A percentile compares a stretch with the other conserved stretches of the same genome.
phyloP scores from a whole-genome alignment of 2,329 filamentous ascomycete species.

The Dactylonectria estremocensis region DNA sequence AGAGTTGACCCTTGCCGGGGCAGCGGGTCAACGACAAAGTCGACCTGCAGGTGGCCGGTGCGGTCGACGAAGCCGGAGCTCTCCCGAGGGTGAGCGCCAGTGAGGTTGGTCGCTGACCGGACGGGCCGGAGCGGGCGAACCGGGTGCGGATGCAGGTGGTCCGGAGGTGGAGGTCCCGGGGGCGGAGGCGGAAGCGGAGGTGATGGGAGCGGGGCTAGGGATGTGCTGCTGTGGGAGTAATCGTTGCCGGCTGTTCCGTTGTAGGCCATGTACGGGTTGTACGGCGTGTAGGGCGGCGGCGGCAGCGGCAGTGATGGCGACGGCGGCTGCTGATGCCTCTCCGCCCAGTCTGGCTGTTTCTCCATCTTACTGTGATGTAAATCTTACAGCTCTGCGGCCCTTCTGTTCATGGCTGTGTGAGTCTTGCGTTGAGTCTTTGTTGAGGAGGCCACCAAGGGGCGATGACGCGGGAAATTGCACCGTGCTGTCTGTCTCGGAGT shows the following conservation, averaged over 20 bases:
- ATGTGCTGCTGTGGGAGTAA: slow-evolving; percentile 6
- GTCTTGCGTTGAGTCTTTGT: slow-evolving; percentile 2
- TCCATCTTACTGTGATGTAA: background rate
- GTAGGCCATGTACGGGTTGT: slow-evolving; percentile 11
- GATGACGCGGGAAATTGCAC: slow-evolving; percentile 24
- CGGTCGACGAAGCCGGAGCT: slow-evolving; percentile 41
- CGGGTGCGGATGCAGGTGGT: background rate
- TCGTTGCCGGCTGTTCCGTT: background rate
- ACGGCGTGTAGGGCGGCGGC: slow-evolving; percentile 38
- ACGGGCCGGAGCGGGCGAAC: slow-evolving; percentile 41
- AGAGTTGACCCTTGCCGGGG: slow-evolving; percentile 33
- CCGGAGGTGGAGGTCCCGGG: background rate
- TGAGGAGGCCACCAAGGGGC: slow-evolving; percentile 27
- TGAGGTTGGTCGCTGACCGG: slow-evolving; percentile 46
- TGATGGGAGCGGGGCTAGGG: slow-evolving; percentile 37
- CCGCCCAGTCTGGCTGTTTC: slow-evolving; percentile 26
- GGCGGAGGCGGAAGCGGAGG: slow-evolving; percentile 13
- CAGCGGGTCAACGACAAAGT: slow-evolving; percentile 45
- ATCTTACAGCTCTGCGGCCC: background rate
- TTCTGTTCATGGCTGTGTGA: background rate
- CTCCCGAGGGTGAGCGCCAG: slow-evolving; percentile 42
- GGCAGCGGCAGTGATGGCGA: slow-evolving; percentile 28
- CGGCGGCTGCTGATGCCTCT: slow-evolving; percentile 34
- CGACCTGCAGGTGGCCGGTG: slow-evolving; percentile 37
- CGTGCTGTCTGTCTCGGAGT: slow-evolving; percentile 6